phyloP scores from a whole-genome alignment of 75 land plant genomes.

The Sequoia sempervirens region DNA sequence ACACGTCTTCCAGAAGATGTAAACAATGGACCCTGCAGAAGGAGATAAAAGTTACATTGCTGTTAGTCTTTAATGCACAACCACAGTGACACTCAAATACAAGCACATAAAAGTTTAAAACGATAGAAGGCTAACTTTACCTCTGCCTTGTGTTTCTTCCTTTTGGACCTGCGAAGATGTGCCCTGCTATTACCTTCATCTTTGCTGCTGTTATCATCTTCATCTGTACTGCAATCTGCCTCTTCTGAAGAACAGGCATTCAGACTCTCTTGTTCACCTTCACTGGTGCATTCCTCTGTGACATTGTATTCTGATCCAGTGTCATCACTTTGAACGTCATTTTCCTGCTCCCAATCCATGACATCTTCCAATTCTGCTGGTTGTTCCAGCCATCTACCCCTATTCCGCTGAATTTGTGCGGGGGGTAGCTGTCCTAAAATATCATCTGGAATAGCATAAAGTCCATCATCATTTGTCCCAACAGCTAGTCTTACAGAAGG shows the following conservation, averaged over 20 bases:
- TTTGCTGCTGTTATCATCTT: constrained; percentile 36
- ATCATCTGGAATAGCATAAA: constrained; percentile 30
- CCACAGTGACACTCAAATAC: background rate
- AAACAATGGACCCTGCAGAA: constrained; percentile 47
- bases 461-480: constrained; percentile 47
- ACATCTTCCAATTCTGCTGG: constrained; percentile 65
- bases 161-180: constrained; percentile 58
- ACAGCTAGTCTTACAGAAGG: constrained; percentile 58
- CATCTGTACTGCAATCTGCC: constrained; percentile 43
- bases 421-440: constrained; percentile 16
- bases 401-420: constrained; percentile 37
- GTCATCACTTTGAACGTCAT: constrained; percentile 71
- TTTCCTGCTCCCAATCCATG: constrained; percentile 92
- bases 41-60: background rate
- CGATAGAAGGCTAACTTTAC: constrained; percentile 20
- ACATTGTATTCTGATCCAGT: constrained; percentile 87
- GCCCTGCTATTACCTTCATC: constrained; percentile 28
- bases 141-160: constrained; percentile 60
- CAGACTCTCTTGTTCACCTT: constrained; percentile 45
- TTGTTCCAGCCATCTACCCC: constrained; percentile 66
- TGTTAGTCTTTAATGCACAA: background rate
- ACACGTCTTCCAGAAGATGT: constrained; percentile 72
- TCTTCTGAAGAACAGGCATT: constrained; percentile 45
- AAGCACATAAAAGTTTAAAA: background rate
- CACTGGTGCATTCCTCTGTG: constrained; percentile 66